Conservation (phyloP, 2,329 filamentous ascomycete genomes). For the Periconia sp. region DNA sequence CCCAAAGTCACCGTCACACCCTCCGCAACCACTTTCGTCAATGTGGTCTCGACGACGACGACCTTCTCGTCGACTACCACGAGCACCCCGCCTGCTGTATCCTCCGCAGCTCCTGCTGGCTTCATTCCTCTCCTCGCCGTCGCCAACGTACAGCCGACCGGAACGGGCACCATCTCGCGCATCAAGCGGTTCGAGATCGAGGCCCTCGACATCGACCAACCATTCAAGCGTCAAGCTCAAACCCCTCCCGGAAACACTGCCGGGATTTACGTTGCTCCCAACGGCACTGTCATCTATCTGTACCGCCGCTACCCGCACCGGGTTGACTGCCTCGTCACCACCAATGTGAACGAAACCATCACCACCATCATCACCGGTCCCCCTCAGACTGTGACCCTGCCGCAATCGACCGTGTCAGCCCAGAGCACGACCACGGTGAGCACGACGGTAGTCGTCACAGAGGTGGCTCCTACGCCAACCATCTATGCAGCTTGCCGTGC, state of each 20-base stretch:
- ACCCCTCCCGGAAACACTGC: constrained; percentile 19
- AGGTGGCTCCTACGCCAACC: constrained; percentile 18
- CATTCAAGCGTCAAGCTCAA: constrained; percentile 23
- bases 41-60: constrained; percentile 21
- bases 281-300: constrained; percentile 17
- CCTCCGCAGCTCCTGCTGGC: constrained; percentile 18
- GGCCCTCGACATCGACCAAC: constrained; percentile 8
- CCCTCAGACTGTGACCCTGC: constrained; percentile 16
- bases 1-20: constrained; percentile 24
- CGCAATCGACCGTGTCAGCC: constrained; percentile 18
- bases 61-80: constrained; percentile 19
- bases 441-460: constrained; percentile 13
- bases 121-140: constrained; percentile 22
- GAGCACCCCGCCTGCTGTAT: constrained; percentile 15
- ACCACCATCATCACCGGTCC: constrained; percentile 15
- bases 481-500: constrained; percentile 26
- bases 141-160: constrained; percentile 10
- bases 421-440: constrained; percentile 22
- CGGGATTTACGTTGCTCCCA: constrained; percentile 21
- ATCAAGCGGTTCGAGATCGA: constrained; percentile 23
- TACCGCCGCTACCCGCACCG: constrained; percentile 17
- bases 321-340: constrained; percentile 20
- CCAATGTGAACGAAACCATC: constrained; percentile 19
- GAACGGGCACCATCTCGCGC: constrained; percentile 18
- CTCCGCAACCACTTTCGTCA: constrained; percentile 25